Percentiles rank a stretch among this genome's conserved stretches.
These are phyloP conservation scores for Diaporthe caulivora DNA, from an alignment of 2,329 filamentous ascomycete genomes.

Conservation along the genomic window DNA sequence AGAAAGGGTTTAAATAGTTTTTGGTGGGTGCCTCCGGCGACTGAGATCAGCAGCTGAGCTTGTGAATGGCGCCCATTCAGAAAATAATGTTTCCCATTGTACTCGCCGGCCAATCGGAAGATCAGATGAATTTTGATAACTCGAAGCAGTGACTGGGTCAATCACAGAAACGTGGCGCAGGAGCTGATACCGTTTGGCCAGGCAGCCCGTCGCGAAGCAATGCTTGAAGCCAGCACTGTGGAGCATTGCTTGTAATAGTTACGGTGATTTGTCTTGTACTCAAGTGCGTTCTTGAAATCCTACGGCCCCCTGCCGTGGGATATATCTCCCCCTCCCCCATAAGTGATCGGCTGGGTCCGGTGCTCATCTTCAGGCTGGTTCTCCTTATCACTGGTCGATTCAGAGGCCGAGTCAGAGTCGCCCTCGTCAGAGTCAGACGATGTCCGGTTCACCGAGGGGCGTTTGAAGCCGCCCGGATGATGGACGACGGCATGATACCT, in stretches of 20 bases:
- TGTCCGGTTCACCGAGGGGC: no score
- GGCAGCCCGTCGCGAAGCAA: not conserved
- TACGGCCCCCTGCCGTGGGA: no score
- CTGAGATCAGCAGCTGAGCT: not conserved
- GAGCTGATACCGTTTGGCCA: not conserved
- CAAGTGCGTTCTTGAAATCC: no score
- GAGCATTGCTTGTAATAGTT: no score
- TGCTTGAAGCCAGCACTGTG: no score
- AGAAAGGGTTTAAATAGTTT: constrained; percentile 14
- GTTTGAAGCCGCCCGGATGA: no score
- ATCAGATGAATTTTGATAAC: not conserved
- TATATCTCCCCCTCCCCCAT: no score
- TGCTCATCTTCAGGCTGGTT: not conserved
- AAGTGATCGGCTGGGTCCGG: no score
- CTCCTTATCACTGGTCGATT: not conserved
- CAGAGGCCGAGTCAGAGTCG: constrained; percentile 7
- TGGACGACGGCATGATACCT: no score
- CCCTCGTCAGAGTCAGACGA: not conserved
- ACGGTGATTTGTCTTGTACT: no score
- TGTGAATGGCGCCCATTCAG: not conserved
- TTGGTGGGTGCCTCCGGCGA: not conserved
- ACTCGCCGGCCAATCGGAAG: not conserved
- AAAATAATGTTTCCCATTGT: constrained; percentile 1
- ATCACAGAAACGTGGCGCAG: not conserved
- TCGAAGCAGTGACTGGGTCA: not conserved